Evolutionary conservation across 1,284 basidiomycete species (phyloP).

Genomic region (Pseudozyma tsukubaensis): DNA sequence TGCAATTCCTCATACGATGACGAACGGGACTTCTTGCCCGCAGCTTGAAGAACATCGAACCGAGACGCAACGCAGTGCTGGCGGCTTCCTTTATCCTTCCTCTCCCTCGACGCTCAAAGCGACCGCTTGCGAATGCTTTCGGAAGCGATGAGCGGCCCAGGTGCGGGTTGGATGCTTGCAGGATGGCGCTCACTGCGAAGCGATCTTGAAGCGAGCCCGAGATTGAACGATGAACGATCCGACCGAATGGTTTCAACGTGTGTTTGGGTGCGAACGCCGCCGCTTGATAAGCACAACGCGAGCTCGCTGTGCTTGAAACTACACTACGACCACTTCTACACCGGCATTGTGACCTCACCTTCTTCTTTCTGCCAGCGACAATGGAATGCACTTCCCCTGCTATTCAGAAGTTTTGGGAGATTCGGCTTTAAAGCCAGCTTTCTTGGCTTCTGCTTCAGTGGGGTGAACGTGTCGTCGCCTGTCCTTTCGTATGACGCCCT

Average conservation of each 20-base stretch:
- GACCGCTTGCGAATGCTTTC: too few relatives aligned
- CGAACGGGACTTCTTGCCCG: not conserved
- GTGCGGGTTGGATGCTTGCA: too few relatives aligned
- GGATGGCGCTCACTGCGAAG: too few relatives aligned
- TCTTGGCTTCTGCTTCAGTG: constrained; percentile 5
- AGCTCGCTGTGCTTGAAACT: not conserved
- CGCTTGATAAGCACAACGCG: too few relatives aligned
- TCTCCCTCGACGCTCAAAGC: too few relatives aligned
- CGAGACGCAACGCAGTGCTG: too few relatives aligned
- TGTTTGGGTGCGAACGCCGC: not conserved
- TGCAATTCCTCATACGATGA: not conserved
- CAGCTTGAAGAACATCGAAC: constrained; percentile 6
- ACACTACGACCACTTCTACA: constrained; percentile 3
- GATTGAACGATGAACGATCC: not conserved
- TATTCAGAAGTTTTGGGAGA: not conserved
- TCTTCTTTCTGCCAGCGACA: constrained; percentile 33
- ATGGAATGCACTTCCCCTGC: constrained; percentile 19
- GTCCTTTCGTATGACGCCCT: constrained; percentile 23
- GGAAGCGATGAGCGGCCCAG: too few relatives aligned
- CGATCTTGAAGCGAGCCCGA: too few relatives aligned
- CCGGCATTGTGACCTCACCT: not conserved
- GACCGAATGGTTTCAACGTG: constrained; percentile 8
- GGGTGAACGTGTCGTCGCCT: constrained; percentile 19
- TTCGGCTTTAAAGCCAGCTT: constrained; percentile 43
- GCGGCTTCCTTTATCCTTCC: too few relatives aligned